Base-by-base conservation (phyloP, 768 basidiomycete species). In the Scleroderma bovista region DNA sequence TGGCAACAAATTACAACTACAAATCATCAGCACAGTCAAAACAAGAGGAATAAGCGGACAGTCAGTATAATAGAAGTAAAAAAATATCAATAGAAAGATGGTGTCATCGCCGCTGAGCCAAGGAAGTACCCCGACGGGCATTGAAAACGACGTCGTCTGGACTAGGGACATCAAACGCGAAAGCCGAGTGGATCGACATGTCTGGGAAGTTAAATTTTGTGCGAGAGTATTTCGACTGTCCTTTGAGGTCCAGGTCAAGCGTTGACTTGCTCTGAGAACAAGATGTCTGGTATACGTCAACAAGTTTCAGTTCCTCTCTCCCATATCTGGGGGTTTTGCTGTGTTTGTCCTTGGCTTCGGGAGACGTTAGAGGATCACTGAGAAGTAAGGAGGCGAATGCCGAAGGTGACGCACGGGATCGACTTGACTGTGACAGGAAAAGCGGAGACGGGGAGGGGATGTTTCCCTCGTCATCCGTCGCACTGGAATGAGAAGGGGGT, bases 141-240 rank as follows among this genome's bases (percentile, higher is more conserved):
- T 80, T 81, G 58, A 88, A 72, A 9, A 97, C 83, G 54, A 89
- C 69, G 60, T 97, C 95, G 57, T 98, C 95, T 19, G 95, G 95
- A 66, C 93, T 96, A 32, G 89, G 90, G 20, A 75, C 77, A 54
- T 93, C 82, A 60, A 93, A 92, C 10, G 80, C 70, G 62, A 89
- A 90, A 3, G 71, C 67, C 36, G 64, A 62, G 16, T 70, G 58
- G 13, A 68, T 59, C 8, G 61, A 59, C 36, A 71, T 52, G 46
- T 67, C 67, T 16, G 75, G 71, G n/a, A 74, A 68, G 22, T 48
- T 52, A 19, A 50, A 38, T 11, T 51, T 56, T 39, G 13, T 43
- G 26, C 43, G 50, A 52, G 37, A 39, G 26, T 51, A 51, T 34
- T 42, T 55, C 38, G 44, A 46, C 32, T 46, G 56, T 3, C 54